phyloP scores from a whole-genome alignment of 2,329 filamentous ascomycete genomes.

The Hypoxylon sp. region DNA sequence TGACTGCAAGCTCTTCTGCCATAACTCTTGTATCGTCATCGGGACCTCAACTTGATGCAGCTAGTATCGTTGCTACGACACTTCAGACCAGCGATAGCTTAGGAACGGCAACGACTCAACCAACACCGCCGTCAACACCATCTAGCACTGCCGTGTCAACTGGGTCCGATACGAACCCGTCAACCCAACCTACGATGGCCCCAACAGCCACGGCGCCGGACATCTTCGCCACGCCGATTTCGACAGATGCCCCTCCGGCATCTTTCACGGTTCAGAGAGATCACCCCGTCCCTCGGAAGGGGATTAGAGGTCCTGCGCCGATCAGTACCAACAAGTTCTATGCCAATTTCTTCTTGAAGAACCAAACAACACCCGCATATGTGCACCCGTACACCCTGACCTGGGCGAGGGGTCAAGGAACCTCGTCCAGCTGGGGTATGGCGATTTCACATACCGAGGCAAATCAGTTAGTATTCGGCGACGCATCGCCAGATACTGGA shows the following conservation, averaged over 20 bases:
- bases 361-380: constrained; percentile 73
- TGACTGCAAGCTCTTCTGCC: constrained; percentile 44
- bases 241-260: constrained; percentile 58
- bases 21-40: constrained; percentile 45
- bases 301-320: constrained; percentile 57
- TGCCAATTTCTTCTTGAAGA: constrained; percentile 79
- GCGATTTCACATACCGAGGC: constrained; percentile 76
- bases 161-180: constrained; percentile 20
- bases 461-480: constrained; percentile 72
- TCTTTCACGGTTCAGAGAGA: constrained; percentile 58
- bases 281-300: constrained; percentile 65
- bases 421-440: constrained; percentile 77
- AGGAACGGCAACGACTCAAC: constrained; percentile 39
- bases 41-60: constrained; percentile 43
- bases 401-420: constrained; percentile 71
- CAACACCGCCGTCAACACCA: constrained; percentile 48
- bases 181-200: constrained; percentile 39
- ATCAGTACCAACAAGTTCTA: constrained; percentile 83
- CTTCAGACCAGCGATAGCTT: constrained; percentile 43
- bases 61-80: constrained; percentile 46
- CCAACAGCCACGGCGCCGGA: constrained; percentile 45
- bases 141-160: constrained; percentile 46
- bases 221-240: constrained; percentile 65
- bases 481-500: constrained; percentile 60
- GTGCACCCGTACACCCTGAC: constrained; percentile 77